Conservation (phyloP, 1,284 basidiomycete genomes). For the Spongiforma sp. region DNA sequence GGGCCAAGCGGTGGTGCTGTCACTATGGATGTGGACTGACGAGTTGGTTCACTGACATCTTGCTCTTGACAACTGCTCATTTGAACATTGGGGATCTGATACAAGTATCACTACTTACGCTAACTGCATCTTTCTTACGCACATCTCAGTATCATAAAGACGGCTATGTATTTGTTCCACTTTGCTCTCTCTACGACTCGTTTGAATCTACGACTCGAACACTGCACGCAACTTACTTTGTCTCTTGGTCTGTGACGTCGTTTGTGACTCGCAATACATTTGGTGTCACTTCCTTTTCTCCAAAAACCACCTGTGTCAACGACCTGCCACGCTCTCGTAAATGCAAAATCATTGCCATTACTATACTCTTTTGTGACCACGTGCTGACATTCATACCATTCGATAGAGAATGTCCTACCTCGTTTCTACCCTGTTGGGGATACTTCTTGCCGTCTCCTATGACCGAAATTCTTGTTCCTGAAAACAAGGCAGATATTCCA, state of each 20-base stretch:
- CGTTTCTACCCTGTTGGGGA: slow-evolving; percentile 66
- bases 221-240: too few species aligned
- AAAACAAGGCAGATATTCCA: slow-evolving; percentile 49
- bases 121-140: slow-evolving; percentile 23
- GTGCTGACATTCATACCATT: background rate
- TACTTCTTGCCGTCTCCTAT: slow-evolving; percentile 54
- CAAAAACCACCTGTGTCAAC: too few species aligned
- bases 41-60: slow-evolving; percentile 1
- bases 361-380: too few species aligned
- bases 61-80: slow-evolving; percentile 12
- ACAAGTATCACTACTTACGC: slow-evolving; percentile 19
- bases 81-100: slow-evolving; percentile 21
- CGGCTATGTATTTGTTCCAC: slow-evolving; percentile 25
- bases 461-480: slow-evolving; percentile 51
- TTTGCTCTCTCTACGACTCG: too few species aligned
- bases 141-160: slow-evolving; percentile 32
- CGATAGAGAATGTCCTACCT: slow-evolving; percentile 42
- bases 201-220: too few species aligned
- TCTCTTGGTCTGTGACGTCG: too few species aligned
- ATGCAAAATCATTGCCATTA: too few species aligned
- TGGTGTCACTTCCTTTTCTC: too few species aligned
- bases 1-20: slow-evolving; percentile 44
- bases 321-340: too few species aligned
- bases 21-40: slow-evolving; percentile 41
- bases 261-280: too few species aligned